Percentiles rank a stretch among this genome's conserved stretches.
These are phyloP conservation scores for Dothideomycetes sp. DNA, from an alignment of 2,329 filamentous ascomycete genomes.

Conservation along the genomic window DNA sequence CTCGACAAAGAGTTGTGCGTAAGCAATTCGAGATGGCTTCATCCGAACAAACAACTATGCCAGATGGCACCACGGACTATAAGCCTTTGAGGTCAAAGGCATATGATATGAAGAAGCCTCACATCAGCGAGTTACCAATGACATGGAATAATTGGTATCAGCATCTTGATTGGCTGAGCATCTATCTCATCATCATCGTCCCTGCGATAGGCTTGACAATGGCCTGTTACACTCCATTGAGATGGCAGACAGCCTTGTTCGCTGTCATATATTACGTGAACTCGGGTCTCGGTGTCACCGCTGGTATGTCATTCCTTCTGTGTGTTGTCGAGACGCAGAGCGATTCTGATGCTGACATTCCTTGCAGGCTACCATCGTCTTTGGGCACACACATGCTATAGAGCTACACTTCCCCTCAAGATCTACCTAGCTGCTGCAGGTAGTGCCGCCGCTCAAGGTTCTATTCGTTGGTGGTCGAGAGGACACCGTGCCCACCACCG, in stretches of 20 bases:
- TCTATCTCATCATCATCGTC: constrained; percentile 67
- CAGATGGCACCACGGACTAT: constrained; percentile 3
- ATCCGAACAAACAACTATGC: too few relatives aligned
- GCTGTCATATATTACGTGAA: constrained; percentile 74
- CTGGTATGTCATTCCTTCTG: constrained; percentile 23
- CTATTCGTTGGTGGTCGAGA: constrained; percentile 80
- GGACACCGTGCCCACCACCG: constrained; percentile 82
- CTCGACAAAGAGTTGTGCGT: too few relatives aligned
- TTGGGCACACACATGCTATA: constrained; percentile 81
- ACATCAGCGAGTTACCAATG: constrained; percentile 75
- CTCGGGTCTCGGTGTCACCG: constrained; percentile 42
- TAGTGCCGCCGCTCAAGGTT: constrained; percentile 75
- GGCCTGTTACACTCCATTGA: constrained; percentile 69
- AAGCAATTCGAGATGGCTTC: too few relatives aligned
- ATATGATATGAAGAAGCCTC: constrained; percentile 37
- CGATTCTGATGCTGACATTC: not conserved
- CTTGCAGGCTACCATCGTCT: constrained; percentile 62
- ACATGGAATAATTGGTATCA: constrained; percentile 80
- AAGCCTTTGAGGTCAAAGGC: constrained; percentile 1
- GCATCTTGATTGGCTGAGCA: constrained; percentile 91
- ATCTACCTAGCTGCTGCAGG: constrained; percentile 75
- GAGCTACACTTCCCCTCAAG: constrained; percentile 63
- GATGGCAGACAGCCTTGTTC: constrained; percentile 62
- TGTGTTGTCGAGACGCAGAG: too few relatives aligned
- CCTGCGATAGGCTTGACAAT: constrained; percentile 64